These are phyloP conservation scores for Tieghemiomyces parasiticus DNA, from an alignment of 192 early-diverging fungal species.

Conservation along the genomic window DNA sequence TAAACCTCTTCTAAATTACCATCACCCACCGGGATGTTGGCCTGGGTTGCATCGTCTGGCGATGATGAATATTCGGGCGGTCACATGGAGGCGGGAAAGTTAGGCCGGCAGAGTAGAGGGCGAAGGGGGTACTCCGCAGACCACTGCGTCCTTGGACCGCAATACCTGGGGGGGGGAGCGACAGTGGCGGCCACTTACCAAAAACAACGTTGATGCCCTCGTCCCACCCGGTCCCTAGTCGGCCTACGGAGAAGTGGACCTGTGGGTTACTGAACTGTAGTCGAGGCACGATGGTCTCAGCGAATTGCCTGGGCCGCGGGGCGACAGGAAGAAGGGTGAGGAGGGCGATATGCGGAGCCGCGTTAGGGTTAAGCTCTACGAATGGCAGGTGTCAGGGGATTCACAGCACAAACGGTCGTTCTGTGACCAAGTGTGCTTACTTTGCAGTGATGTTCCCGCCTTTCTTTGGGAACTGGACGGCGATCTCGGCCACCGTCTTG, in stretches of 20 bases:
- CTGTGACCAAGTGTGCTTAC: too few relatives aligned
- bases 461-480: neutral
- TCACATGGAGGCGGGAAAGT: neutral
- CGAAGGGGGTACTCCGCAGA: too few relatives aligned
- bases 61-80: neutral
- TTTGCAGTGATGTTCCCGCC: neutral
- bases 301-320: neutral
- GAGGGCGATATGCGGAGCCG: neutral
- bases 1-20: neutral
- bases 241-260: neutral
- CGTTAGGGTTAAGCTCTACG: neutral
- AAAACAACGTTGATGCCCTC: neutral
- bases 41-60: neutral
- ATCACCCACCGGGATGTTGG: neutral
- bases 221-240: neutral
- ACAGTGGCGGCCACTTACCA: neutral
- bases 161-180: neutral
- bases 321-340: neutral
- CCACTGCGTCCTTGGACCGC: too few relatives aligned
- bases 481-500: neutral
- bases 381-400: too few relatives aligned
- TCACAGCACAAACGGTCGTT: too few relatives aligned
- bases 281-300: neutral
- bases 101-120: neutral
- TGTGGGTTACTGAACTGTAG: neutral